phyloP scores from a whole-genome alignment of 2,329 filamentous ascomycete genomes.

The Madurella mycetomatis region DNA sequence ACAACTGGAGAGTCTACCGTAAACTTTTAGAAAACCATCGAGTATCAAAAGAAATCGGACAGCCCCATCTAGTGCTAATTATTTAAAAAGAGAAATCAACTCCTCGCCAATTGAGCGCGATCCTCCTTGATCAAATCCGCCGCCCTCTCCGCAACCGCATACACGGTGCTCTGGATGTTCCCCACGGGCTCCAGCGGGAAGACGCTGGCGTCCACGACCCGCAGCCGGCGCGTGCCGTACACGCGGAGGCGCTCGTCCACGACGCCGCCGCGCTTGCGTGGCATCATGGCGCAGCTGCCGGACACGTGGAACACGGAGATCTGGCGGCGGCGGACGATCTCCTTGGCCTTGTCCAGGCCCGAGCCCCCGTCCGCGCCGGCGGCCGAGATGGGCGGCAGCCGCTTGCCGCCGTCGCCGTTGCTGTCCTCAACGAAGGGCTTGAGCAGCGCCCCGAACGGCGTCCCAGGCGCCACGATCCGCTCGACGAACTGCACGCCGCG shows the following conservation, averaged over 20 bases:
- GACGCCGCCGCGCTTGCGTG: conserved; percentile 20
- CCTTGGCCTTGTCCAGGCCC: conserved; percentile 33
- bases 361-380: conserved; percentile 12
- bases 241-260: conserved; percentile 19
- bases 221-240: conserved; percentile 18
- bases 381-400: conserved; percentile 30
- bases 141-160: conserved; percentile 24
- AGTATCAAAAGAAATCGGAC: no score
- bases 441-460: conserved; percentile 39
- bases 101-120: background rate
- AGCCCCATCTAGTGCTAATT: no score
- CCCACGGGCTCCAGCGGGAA: conserved; percentile 23
- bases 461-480: conserved; percentile 31
- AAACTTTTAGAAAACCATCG: no score
- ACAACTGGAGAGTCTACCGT: no score
- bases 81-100: background rate
- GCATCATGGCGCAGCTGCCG: conserved; percentile 39
- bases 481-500: conserved; percentile 41
- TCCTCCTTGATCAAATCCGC: conserved; percentile 26
- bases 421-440: conserved; percentile 27
- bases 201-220: conserved; percentile 23
- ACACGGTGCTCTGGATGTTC: conserved; percentile 24
- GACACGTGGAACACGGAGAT: conserved; percentile 44
- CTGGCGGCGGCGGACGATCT: conserved; percentile 33
- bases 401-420: no score